Evolutionary conservation across 176 grass and related monocot genomes (phyloP).

Genomic region (maize (Zea mays)): Zm-B73-REFERENCE-NAM-5.0 NC_050096.1:195826001-195826500

Average conservation of each 20-base stretch:
- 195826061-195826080: background rate
- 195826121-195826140: background rate
- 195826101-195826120: slow-evolving; percentile 48
- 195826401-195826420: background rate
- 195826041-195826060: slow-evolving; percentile 35
- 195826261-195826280: background rate
- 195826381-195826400: no score
- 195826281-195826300: slow-evolving; percentile 10
- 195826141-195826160: background rate
- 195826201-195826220: background rate
- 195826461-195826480: background rate
- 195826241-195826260: no score
- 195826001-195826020: background rate
- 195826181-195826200: background rate
- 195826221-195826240: no score
- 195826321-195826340: no score
- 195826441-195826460: background rate
- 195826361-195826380: background rate
- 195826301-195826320: no score
- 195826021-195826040: slow-evolving; percentile 38
- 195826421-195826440: background rate
- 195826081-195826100: slow-evolving; percentile 17
- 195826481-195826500: background rate
- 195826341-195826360: background rate
- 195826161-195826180: background rate